These are phyloP conservation scores for Fomitopsis pulvina DNA, from an alignment of 768 basidiomycete genomes.

Conservation along the genomic window DNA sequence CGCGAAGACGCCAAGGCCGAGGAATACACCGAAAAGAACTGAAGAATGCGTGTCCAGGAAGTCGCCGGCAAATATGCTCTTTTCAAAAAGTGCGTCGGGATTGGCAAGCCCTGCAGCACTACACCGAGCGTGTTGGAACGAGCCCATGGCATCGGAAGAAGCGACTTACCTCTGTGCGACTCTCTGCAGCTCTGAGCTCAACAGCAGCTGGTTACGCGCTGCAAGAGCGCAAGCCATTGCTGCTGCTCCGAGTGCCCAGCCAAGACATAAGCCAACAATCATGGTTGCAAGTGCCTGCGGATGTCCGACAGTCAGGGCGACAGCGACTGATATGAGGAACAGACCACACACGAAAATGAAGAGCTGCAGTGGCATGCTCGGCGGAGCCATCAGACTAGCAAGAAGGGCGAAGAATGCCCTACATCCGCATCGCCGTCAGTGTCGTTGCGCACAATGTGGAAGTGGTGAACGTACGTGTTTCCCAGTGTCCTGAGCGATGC, in stretches of 20 bases:
- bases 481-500: conserved; percentile 31
- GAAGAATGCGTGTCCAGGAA: conserved; percentile 43
- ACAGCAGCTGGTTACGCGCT: conserved; percentile 28
- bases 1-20: conserved; percentile 38
- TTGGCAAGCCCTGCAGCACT: conserved; percentile 31
- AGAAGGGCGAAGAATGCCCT: conserved; percentile 42
- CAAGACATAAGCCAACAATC: conserved; percentile 38
- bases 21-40: conserved; percentile 41
- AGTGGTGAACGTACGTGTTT: conserved; percentile 31
- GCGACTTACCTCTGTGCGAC: conserved; percentile 27
- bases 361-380: conserved; percentile 40
- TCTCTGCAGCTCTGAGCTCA: conserved; percentile 22
- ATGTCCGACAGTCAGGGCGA: not conserved
- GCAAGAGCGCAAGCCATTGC: conserved; percentile 45
- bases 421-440: not conserved
- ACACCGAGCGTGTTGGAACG: not conserved
- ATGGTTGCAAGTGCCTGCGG: conserved; percentile 35
- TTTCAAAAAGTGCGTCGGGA: conserved; percentile 30
- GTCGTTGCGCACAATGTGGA: not conserved
- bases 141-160: not conserved
- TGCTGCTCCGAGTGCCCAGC: conserved; percentile 50
- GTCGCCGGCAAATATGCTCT: conserved; percentile 39
- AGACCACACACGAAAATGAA: conserved; percentile 38
- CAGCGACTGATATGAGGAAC: not conserved
- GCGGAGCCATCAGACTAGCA: conserved; percentile 38